A percentile compares a stretch with the other conserved stretches of the same genome.
phyloP scores from a whole-genome alignment of 495 filamentous ascomycete genomes.

The Talaromyces stipitatus region DNA sequence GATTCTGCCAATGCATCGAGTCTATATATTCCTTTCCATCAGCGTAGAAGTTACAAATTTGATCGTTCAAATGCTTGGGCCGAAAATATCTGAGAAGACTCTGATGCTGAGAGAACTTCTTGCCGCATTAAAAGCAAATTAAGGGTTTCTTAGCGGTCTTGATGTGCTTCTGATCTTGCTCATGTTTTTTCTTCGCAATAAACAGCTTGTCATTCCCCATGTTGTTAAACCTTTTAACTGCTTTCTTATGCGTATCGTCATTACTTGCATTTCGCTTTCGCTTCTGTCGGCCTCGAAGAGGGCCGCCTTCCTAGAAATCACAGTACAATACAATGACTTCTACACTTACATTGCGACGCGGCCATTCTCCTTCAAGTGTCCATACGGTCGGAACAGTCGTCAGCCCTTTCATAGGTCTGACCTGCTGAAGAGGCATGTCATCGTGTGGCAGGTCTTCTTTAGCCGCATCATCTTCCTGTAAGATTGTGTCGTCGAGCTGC shows the following conservation, averaged over 20 bases:
- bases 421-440: neutral
- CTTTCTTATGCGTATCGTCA: neutral
- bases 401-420: neutral
- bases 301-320: constrained; percentile 6
- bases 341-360: neutral
- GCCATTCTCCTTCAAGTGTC: neutral
- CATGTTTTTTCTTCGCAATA: neutral
- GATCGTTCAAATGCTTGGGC: neutral
- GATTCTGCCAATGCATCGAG: neutral
- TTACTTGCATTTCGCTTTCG: constrained; percentile 11
- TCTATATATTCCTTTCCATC: neutral
- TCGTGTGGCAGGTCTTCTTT: neutral
- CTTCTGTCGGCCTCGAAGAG: constrained; percentile 6
- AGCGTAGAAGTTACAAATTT: neutral
- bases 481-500: neutral
- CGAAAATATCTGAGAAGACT: neutral
- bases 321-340: neutral
- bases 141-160: neutral
- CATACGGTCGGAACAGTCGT: neutral
- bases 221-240: neutral
- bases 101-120: neutral
- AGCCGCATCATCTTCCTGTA: neutral
- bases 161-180: neutral
- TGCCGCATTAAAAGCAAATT: neutral
- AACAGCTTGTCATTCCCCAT: neutral